Base-by-base conservation (phyloP, 768 basidiomycete genomes). In the Coprinopsis sp. region DNA sequence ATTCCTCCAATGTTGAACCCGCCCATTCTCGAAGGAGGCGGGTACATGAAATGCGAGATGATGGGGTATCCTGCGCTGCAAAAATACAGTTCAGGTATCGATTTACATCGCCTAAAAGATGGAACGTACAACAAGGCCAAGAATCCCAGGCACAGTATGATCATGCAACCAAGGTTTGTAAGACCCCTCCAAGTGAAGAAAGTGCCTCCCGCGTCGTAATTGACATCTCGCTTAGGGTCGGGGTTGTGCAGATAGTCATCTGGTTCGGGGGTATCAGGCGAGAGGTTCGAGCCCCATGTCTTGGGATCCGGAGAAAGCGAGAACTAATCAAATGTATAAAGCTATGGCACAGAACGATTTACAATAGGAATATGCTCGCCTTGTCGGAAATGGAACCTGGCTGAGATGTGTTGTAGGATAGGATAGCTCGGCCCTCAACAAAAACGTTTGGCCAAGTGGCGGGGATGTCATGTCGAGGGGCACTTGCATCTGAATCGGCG, bases 231-330 rank as follows among this genome's bases (percentile, higher is more conserved):
- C 28, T 72, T 72, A 10, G 83, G 82, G 57, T 85, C 82, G 2
- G 84, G 82, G 54, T 84, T 83, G 59, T 87, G 84, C n/a, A 87
- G 73, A 46, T 74, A 74, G 61, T 87, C 84, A 50, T 87, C 84
- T 13, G 76, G 66, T 60, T 87, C 84, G 3, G 70, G 60, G 44
- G 74, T 66, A 50, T 71, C 72, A 30, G 73, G 73, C 6, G 78
- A 79, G 49, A 85, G 64, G 53, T 84, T 77, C 27, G 83, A 76
- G 2, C 84, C 84, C 87, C 87, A 89, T 0, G 72, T 77, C 12
- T 73, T 65, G 3, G 87, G 87, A 63, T 88, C 85, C 1, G 85
- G 77, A 5, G 84, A 79, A 18, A 88, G 76, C 13, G 84, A 85
- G 58, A 78, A 88, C 85, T 89, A 36, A 7, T 6, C 13, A 33